Base-by-base conservation (phyloP, 495 filamentous ascomycete species). In the Penicillium macrosclerotiorum region DNA sequence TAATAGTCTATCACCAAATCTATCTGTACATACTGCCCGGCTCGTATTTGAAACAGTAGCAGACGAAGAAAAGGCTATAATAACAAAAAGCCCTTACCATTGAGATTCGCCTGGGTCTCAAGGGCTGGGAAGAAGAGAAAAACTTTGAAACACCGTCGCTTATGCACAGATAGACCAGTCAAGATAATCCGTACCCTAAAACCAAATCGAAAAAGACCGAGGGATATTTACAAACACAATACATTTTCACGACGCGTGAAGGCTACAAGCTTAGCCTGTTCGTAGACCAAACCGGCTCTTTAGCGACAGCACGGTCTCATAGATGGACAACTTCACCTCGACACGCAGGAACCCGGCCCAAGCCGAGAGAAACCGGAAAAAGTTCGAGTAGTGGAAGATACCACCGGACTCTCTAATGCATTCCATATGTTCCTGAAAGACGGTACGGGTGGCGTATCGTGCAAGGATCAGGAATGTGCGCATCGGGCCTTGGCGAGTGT, bases 391-490 rank as follows among this genome's bases (percentile, higher is more conserved):
- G 25, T 12, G 11, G 43, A 74, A 76, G 45, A 83, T 17, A 36
- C 80, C 81, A n/a, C 83, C 84, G 5, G 63, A 58, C 37, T 67
- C 68, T 19, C 69, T 57, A 42, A 95, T 81, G 13, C 73, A 63
- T 37, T 96, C 90, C 27, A 95, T 71, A 55, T 90, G 82, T 62
- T 97, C 94, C 50, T 88, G 77, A 55, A 90, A 93, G 6, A 97
- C 90, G 0, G 88, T 89, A 24, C 88, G 80, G 4, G 88, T 85
- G 55, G 92, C 95, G 67, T 97, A 99, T 26, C 86, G 78, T 6
- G 94, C 94, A 8, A 99, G 79, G 47, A 99, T 99, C 45, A 97
- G 72, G 63, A 97, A 99, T 8, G 84, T 88, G 16, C 92, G 81
- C 51, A 90, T 80, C 2, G 92, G 90, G 0, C 93, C 94, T 55